Conservation (phyloP, 345 rosid species). For the Laguncularia racemosa region DNA sequence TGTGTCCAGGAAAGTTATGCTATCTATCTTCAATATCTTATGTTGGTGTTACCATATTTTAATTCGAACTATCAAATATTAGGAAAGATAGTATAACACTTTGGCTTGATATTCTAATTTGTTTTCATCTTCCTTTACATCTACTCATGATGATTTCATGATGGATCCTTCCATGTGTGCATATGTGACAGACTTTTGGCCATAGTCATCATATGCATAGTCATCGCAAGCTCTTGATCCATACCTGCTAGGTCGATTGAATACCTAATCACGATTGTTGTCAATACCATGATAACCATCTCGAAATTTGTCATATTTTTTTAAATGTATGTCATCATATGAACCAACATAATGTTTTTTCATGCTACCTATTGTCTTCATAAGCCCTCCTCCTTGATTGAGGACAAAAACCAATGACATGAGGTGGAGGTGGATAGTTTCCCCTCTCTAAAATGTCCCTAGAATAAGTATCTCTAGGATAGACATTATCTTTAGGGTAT, state of each 20-base stretch:
- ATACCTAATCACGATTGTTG: conserved; percentile 57
- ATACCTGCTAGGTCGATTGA: conserved; percentile 49
- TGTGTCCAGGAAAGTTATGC: too few relatives aligned
- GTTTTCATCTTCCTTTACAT: too few relatives aligned
- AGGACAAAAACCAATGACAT: conserved; percentile 49
- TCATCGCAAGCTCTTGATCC: conserved; percentile 62
- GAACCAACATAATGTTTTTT: conserved; percentile 50
- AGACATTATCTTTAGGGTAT: conserved; percentile 51
- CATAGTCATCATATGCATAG: conserved; percentile 49
- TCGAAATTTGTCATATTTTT: conserved; percentile 34
- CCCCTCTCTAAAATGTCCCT: conserved; percentile 45
- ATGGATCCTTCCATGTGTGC: too few relatives aligned
- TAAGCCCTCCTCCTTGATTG: conserved; percentile 69
- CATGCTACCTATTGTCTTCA: conserved; percentile 71
- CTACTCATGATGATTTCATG: too few relatives aligned
- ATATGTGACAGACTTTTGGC: conserved; percentile 43
- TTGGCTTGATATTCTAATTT: too few relatives aligned
- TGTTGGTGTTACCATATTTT: too few relatives aligned
- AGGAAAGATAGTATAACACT: too few relatives aligned
- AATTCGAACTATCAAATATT: too few relatives aligned
- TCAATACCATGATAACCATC: conserved; percentile 46
- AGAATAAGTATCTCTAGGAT: conserved; percentile 46
- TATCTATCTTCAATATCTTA: too few relatives aligned
- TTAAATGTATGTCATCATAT: conserved; percentile 45
- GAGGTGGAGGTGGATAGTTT: conserved; percentile 43